These are phyloP conservation scores for Suillus tomentosus DNA, from an alignment of 768 basidiomycete genomes.

Conservation along the genomic window DNA sequence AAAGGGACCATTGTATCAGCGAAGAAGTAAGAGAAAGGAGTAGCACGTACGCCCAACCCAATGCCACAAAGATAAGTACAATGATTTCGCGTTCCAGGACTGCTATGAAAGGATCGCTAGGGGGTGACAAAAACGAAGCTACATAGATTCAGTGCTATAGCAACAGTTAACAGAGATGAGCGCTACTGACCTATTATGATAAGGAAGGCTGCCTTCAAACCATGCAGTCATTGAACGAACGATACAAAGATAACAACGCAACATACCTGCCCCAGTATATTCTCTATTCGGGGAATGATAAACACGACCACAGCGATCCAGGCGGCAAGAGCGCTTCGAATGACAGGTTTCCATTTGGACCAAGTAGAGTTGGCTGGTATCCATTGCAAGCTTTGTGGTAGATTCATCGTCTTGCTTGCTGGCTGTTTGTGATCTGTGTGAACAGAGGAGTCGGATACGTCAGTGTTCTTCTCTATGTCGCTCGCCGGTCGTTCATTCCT, in stretches of 20 bases:
- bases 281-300: conserved; percentile 51
- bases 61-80: conserved; percentile 48
- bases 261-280: conserved; percentile 57
- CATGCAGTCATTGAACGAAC: conserved; percentile 6
- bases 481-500: not conserved
- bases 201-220: conserved; percentile 58
- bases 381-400: conserved; percentile 50
- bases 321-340: conserved; percentile 62
- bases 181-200: conserved; percentile 56
- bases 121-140: conserved; percentile 70
- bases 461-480: not conserved
- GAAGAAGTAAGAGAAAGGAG: not conserved
- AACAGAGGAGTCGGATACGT: not conserved
- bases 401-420: conserved; percentile 7
- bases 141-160: conserved; percentile 7
- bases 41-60: conserved; percentile 63
- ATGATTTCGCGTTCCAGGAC: conserved; percentile 66
- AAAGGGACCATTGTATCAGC: not conserved
- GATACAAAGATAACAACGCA: not conserved
- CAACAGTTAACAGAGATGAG: not conserved
- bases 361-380: conserved; percentile 57
- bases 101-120: conserved; percentile 65
- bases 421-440: not conserved
- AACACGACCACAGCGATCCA: conserved; percentile 65
- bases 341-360: conserved; percentile 60